Conservation (phyloP, 2,329 filamentous ascomycete genomes). For the Diaporthe sp. region DNA sequence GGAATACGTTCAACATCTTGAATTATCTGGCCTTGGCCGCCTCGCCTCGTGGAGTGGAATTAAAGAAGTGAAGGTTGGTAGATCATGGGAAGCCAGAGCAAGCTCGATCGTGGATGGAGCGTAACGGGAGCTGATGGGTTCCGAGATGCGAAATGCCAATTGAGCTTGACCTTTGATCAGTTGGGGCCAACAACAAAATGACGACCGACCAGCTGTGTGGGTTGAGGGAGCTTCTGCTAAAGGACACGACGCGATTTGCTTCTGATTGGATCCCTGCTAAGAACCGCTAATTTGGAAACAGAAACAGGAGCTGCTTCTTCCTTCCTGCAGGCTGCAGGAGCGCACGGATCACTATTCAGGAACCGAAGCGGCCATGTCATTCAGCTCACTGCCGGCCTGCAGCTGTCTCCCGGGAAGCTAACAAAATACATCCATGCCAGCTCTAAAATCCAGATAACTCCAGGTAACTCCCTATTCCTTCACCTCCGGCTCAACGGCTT, state of each 20-base stretch:
- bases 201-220: slow-evolving; percentile 19
- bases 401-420: neutral
- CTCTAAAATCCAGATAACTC: rapidly evolving
- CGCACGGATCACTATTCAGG: slow-evolving; percentile 31
- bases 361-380: slow-evolving; percentile 3
- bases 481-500: neutral
- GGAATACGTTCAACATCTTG: slow-evolving; percentile 71
- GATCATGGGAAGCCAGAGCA: slow-evolving; percentile 32
- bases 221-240: slow-evolving; percentile 41
- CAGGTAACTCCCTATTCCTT: neutral
- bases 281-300: slow-evolving; percentile 21
- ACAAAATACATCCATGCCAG: neutral
- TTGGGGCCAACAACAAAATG: slow-evolving; percentile 31
- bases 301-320: slow-evolving; percentile 1
- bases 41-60: slow-evolving; percentile 31
- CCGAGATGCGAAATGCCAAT: slow-evolving; percentile 21
- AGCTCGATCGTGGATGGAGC: slow-evolving; percentile 3
- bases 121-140: neutral
- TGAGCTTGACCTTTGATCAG: slow-evolving; percentile 15
- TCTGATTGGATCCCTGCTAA: slow-evolving; percentile 52
- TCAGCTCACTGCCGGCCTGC: neutral
- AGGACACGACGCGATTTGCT: slow-evolving; percentile 62
- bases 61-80: slow-evolving; percentile 20
- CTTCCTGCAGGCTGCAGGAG: slow-evolving; percentile 17
- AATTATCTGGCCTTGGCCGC: slow-evolving; percentile 36